phyloP scores from a whole-genome alignment of 2,329 filamentous ascomycete species.

The Pseudogymnoascus pannorum region DNA sequence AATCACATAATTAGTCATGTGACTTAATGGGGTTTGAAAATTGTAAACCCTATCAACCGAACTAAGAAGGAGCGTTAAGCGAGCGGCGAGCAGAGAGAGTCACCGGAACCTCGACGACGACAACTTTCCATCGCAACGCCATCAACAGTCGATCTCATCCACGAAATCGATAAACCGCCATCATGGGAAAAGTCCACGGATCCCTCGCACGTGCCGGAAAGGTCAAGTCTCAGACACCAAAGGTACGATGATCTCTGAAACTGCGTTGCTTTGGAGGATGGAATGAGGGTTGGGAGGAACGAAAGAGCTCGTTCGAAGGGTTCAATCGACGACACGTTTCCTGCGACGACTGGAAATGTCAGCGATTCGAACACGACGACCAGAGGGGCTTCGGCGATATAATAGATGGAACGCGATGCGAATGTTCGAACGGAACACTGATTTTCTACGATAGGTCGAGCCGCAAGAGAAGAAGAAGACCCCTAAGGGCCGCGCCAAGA shows the following conservation, averaged over 20 bases:
- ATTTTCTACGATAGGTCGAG: slow-evolving; percentile 58
- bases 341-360: neutral
- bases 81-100: slow-evolving; percentile 7
- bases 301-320: neutral
- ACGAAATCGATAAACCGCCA: slow-evolving; percentile 37
- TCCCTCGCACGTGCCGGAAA: slow-evolving; percentile 94
- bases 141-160: slow-evolving; percentile 9
- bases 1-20: neutral
- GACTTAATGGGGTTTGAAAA: neutral
- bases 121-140: slow-evolving; percentile 9
- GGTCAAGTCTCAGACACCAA: slow-evolving; percentile 94
- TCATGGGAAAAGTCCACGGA: slow-evolving; percentile 90
- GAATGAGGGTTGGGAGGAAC: slow-evolving; percentile 9
- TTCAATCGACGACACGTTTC: neutral
- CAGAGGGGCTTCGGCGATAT: neutral
- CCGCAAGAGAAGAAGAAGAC: slow-evolving; percentile 92
- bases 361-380: slow-evolving; percentile 5
- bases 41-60: slow-evolving; percentile 9
- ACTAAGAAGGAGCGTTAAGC: slow-evolving; percentile 7
- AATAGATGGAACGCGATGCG: neutral
- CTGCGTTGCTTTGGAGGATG: slow-evolving; percentile 9
- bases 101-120: slow-evolving; percentile 8
- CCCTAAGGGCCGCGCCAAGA: slow-evolving; percentile 95
- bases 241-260: slow-evolving; percentile 51
- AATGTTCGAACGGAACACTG: slow-evolving; percentile 18